phyloP scores from a whole-genome alignment of 495 filamentous ascomycete species.

The Penicillium steckii region DNA sequence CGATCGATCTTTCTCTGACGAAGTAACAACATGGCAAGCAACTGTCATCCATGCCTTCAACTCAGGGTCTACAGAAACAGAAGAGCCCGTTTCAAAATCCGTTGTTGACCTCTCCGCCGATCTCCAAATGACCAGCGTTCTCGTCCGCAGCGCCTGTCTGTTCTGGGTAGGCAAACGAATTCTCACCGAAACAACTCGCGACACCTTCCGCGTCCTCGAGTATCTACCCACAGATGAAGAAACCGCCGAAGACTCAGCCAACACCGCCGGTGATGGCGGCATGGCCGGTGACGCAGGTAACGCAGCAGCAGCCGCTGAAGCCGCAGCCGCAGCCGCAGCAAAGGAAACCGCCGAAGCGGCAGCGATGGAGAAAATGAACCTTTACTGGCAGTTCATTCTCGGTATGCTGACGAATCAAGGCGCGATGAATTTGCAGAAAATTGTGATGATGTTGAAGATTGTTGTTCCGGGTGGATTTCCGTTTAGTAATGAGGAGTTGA shows the following conservation, averaged over 20 bases:
- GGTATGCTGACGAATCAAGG: constrained; percentile 94
- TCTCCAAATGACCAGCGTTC: constrained; percentile 72
- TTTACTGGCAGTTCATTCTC: constrained; percentile 88
- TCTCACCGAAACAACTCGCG: constrained; percentile 55
- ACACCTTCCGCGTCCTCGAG: constrained; percentile 65
- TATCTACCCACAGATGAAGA: constrained; percentile 50
- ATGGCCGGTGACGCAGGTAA: constrained; percentile 24
- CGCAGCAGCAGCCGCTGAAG: constrained; percentile 38
- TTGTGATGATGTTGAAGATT: constrained; percentile 92
- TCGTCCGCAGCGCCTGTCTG: constrained; percentile 72
- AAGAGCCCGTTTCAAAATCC: constrained; percentile 45
- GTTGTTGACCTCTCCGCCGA: constrained; percentile 59
- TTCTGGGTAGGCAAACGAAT: constrained; percentile 87
- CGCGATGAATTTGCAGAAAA: constrained; percentile 73
- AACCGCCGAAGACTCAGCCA: constrained; percentile 13
- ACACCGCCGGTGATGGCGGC: constrained; percentile 4
- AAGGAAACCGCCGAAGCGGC: constrained; percentile 47
- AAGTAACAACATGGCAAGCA: constrained; percentile 85
- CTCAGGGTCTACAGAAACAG: constrained; percentile 23
- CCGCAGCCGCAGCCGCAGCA: constrained; percentile 47
- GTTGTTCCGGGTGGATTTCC: constrained; percentile 83
- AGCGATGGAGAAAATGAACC: constrained; percentile 71
- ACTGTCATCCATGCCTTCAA: constrained; percentile 88
- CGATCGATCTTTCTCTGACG: constrained; percentile 70
- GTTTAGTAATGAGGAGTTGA: constrained; percentile 72